These are phyloP conservation scores for Phialophora verrucosa DNA, from an alignment of 2,329 filamentous ascomycete genomes.

Conservation along the genomic window DNA sequence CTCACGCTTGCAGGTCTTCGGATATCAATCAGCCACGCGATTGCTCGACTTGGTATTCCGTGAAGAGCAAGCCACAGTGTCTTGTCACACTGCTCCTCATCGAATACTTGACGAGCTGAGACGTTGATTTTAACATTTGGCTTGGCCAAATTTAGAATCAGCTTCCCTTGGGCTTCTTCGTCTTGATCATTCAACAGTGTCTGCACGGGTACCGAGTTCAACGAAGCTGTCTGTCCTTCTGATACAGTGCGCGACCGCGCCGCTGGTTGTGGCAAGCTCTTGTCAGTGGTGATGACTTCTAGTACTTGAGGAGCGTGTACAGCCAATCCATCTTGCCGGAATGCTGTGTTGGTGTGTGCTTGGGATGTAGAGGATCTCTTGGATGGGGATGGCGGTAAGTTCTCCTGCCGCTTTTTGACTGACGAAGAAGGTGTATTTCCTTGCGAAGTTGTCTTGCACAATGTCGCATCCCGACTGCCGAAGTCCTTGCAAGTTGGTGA, in stretches of 20 bases:
- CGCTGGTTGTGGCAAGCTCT: not conserved
- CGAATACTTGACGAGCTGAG: slow-evolving; percentile 12
- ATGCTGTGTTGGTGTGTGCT: not conserved
- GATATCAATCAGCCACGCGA: slow-evolving; percentile 13
- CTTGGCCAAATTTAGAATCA: slow-evolving; percentile 5
- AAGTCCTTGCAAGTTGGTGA: slow-evolving; percentile 2
- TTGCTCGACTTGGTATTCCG: slow-evolving; percentile 10
- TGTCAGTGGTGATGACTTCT: not conserved
- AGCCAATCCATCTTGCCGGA: not conserved
- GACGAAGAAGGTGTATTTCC: not conserved
- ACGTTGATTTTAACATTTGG: not conserved
- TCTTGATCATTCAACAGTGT: not conserved
- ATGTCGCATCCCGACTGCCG: not conserved
- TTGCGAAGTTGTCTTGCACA: not conserved
- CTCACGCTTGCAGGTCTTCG: not conserved
- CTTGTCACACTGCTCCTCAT: slow-evolving; percentile 14
- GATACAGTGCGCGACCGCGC: not conserved
- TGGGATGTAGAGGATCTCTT: not conserved
- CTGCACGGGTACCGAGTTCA: not conserved
- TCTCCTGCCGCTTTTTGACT: not conserved
- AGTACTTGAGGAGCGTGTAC: not conserved
- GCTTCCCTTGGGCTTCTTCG: not conserved
- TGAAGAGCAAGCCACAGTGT: slow-evolving; percentile 28
- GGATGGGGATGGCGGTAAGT: not conserved
- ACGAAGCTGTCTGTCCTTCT: not conserved